Conservation (phyloP, 768 basidiomycete genomes). For the Lentinula edodes region DNA sequence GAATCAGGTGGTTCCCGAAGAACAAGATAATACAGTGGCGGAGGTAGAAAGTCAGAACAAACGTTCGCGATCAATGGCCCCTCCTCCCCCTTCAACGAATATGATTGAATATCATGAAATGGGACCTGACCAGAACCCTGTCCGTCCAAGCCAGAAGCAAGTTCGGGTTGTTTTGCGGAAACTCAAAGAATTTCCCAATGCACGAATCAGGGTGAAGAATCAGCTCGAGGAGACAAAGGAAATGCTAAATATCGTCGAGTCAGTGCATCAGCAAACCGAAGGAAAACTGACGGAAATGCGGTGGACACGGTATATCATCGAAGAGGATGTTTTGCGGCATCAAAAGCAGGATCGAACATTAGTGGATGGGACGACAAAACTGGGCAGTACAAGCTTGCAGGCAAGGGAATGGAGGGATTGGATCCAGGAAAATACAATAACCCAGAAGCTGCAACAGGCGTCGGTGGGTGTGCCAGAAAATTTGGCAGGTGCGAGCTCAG, state of each 20-base stretch:
- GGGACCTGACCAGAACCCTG: not conserved
- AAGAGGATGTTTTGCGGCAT: slow-evolving; percentile 1
- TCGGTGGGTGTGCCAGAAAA: no score
- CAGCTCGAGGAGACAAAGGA: not conserved
- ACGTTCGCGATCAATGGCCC: not conserved
- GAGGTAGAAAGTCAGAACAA: not conserved
- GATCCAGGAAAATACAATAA: not conserved
- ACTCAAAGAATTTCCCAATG: not conserved
- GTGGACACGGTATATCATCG: slow-evolving; percentile 1
- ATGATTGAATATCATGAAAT: not conserved
- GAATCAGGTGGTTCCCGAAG: not conserved
- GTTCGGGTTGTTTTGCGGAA: not conserved
- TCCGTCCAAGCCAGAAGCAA: not conserved
- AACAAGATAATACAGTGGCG: not conserved
- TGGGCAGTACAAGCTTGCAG: not conserved
- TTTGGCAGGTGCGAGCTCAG: no score
- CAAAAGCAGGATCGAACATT: not conserved
- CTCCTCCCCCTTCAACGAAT: not conserved
- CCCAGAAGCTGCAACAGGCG: not conserved
- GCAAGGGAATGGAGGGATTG: not conserved
- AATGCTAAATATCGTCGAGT: not conserved
- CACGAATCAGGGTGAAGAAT: not conserved
- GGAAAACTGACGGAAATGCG: not conserved
- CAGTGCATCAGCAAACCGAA: not conserved
- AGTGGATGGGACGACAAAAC: slow-evolving; percentile 1